phyloP scores from a whole-genome alignment of 176 grass and related monocot species.

The Poa annua region DNA sequence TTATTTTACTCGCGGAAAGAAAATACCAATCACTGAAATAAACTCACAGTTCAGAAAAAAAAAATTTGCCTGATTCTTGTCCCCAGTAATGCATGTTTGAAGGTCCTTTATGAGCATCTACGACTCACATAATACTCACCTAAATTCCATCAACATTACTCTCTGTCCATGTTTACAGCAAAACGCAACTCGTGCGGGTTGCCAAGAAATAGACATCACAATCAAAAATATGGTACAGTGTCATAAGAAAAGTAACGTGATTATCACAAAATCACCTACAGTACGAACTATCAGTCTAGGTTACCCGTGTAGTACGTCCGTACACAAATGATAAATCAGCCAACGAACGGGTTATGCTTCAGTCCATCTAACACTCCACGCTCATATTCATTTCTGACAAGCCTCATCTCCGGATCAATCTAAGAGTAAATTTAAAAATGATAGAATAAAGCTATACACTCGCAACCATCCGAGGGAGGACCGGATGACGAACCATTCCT shows the following conservation, averaged over 20 bases:
- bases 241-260: not conserved
- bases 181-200: slow-evolving; percentile 13
- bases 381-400: not conserved
- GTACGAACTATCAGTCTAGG: not conserved
- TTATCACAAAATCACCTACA: not conserved
- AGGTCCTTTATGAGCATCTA: slow-evolving; percentile 24
- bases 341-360: not conserved
- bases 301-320: not conserved
- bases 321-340: not conserved
- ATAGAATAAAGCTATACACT: not conserved
- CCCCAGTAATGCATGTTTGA: not conserved
- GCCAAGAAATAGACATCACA: slow-evolving; percentile 27
- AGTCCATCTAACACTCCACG: not conserved
- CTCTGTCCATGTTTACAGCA: slow-evolving; percentile 26
- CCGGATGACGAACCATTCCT: not conserved
- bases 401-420: not conserved
- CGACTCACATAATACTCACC: not conserved
- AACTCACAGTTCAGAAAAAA: not conserved
- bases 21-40: not conserved
- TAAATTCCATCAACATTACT: slow-evolving; percentile 22
- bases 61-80: not conserved
- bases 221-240: not conserved
- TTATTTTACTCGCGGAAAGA: not conserved
- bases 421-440: not conserved
- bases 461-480: not conserved